These are phyloP conservation scores for Turritis glabra DNA, from an alignment of 345 rosid species.

Conservation along the genomic window DNA sequence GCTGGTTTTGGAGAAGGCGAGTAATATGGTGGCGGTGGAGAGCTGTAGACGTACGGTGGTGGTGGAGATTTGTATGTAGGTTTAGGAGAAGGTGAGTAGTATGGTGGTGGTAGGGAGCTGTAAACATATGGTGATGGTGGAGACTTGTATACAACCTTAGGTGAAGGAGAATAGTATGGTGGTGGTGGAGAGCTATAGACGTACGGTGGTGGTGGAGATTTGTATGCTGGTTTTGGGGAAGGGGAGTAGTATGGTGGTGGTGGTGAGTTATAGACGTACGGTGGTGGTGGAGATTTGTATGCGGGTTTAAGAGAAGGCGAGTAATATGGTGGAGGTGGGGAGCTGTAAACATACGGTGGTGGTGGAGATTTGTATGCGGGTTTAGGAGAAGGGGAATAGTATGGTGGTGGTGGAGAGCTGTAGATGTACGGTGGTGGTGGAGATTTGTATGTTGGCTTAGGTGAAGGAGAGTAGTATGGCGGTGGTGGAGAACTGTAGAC, in stretches of 20 bases:
- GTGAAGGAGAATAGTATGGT: background rate
- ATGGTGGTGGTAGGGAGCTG: background rate
- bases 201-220: background rate
- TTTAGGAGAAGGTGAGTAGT: background rate
- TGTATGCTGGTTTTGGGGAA: background rate
- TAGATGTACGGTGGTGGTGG: background rate
- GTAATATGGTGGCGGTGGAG: background rate
- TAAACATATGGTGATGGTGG: background rate
- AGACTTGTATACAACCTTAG: background rate
- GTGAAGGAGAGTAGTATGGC: background rate
- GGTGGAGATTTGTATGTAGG: background rate
- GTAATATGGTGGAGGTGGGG: background rate
- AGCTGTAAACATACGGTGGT: background rate
- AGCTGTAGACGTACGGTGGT: background rate
- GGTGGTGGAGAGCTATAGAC: background rate
- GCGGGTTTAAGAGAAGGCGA: background rate
- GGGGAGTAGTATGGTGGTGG: background rate
- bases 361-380: background rate
- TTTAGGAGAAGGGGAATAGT: background rate
- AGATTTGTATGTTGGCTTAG: background rate
- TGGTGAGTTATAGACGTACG: background rate
- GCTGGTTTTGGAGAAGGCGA: background rate
- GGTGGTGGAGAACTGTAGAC: background rate
- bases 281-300: background rate
- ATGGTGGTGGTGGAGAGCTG: background rate